phyloP scores from a whole-genome alignment of 208 protist species.

The Perkinsela sp. region DNA sequence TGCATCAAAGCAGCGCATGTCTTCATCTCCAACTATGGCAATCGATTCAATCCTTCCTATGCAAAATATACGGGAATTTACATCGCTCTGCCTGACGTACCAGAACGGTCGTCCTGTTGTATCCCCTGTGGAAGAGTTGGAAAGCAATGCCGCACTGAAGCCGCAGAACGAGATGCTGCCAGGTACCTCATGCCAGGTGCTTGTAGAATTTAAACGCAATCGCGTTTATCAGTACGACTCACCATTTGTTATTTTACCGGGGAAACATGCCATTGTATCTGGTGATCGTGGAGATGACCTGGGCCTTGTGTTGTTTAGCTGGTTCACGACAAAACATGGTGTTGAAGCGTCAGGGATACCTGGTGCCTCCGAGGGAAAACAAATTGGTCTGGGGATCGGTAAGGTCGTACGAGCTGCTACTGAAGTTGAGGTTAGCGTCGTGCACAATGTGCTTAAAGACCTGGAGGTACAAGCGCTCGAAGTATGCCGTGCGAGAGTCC shows the following conservation, averaged over 20 bases:
- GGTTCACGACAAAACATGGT: conserved; percentile 15
- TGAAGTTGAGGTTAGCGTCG: conserved; percentile 22
- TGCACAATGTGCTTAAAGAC: conserved; percentile 32
- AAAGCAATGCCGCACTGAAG: conserved; percentile 1
- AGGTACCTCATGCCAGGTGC: conserved; percentile 45
- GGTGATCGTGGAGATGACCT: conserved; percentile 57
- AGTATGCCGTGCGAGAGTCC: conserved; percentile 31
- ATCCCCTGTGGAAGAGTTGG: conserved; percentile 7
- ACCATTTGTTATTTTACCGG: conserved; percentile 22
- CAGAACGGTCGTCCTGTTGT: conserved; percentile 23
- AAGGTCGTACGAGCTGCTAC: conserved; percentile 29
- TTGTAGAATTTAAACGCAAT: conserved; percentile 60
- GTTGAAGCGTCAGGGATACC: conserved; percentile 23
- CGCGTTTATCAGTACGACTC: conserved; percentile 52
- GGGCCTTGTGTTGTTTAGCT: conserved; percentile 43
- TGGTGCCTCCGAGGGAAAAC: conserved; percentile 18
- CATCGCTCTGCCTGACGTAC: conserved; percentile 15
- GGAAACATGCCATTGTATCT: conserved; percentile 43
- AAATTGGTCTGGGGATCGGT: conserved; percentile 31
- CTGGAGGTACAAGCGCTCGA: conserved; percentile 41
- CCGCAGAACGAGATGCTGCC: conserved; percentile 13
- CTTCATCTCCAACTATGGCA: conserved; percentile 73
- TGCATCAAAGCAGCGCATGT: conserved; percentile 17
- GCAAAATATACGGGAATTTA: conserved; percentile 53
- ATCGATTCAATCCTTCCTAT: conserved; percentile 72